Evolutionary conservation across 2,329 filamentous ascomycete species (phyloP), one percentile per base, ranked within the genome.

Genomic region (Colletotrichum sp.): DNA sequence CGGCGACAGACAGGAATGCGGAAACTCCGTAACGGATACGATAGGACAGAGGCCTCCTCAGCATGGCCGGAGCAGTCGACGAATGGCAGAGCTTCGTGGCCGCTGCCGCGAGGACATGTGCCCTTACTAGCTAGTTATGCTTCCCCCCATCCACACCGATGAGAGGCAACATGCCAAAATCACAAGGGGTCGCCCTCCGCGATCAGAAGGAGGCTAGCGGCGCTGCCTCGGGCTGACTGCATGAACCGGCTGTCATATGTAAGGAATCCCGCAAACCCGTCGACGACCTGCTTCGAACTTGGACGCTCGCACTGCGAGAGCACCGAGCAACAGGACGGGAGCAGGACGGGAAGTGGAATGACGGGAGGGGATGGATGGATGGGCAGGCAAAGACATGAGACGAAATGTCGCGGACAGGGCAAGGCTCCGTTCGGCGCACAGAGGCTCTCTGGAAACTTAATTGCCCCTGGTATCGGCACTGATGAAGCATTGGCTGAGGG

Each of bases 341-440:
- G 59, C 55, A 64, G 16, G 57, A 73, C 73, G 70, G 73, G 57
- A 73, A 68, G 73, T 55, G 39, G 32, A 72, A 55, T 21, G 30
- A 36, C 30, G 34, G 61, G 28, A 34, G 34, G 57, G 12, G 52
- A 39, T 39, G 36, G 36, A 18, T 39, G n/a, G 21, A 57, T 57
- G n/a, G 52, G 15, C 26, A 32, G 30, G 59, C 32, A 67, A 32
- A 65, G 57, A 75, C 39, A 48, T 75, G 63, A 73, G 73, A 75
- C 69, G 73, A 75, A 75, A 73, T 68, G 60, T 74, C 28, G 72
- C 67, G 60, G 72, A 57, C 71, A 63, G 39, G 66, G 28, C 65
- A 57, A 48, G 67, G 39, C 18, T 48, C 39, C 52, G 43, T 67
- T 52, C 67, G 70, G 64, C 43, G 73, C 73, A 75, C 70, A 75